Evolutionary conservation across 352 stramenopile species (phyloP), one percentile per base, ranked within the genome.

Genomic region (Phytophthora uliginosa): DNA sequence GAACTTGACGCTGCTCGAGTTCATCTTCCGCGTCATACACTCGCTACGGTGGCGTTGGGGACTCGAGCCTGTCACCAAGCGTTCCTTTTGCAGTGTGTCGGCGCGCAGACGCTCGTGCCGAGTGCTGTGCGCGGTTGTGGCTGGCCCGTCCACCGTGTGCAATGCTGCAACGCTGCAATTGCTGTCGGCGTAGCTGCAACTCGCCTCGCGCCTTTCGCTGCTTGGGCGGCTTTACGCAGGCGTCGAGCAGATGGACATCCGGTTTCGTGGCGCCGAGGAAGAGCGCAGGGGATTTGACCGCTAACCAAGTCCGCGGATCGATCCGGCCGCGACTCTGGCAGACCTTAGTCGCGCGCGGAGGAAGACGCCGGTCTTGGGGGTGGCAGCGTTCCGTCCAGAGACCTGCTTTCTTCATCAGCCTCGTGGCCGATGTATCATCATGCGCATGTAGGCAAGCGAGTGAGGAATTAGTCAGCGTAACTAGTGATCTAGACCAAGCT

Each of bases 131-230:
- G 38, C 50, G 57, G 56, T 80, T 75, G 73, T 75, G 33, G 22
- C 20, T 71, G 63, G 47, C 59, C 60, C 63, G 61, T 77, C 69
- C 73, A 77, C 33, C 52, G 69, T 75, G 53, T 78, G 74, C 66
- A 78, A 78, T 81, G 74, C 69, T 78, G 53, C 74, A 72, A 81
- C 69, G 24, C 64, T 63, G 63, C 72, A 79, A 79, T 52, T 76
- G 53, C 40, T 51, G 62, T 74, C 59, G 62, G 38, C 47, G 69
- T 63, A 42, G n/a, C 45, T 75, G 56, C 51, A 68, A 53, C 58
- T 66, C 42, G 57, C 31, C 52, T 7, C 45, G 55, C 60, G 73
- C 68, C 73, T 79, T 76, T 79, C 73, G 68, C 59, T 7, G 38
- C 38, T 26, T 42, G 18, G 42, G 45, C 68, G 58, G 36, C 52